Evolutionary conservation across 345 rosid genomes (phyloP), one percentile per base, ranked within the genome.

Genomic region (Arabidopsis thaliana): DNA sequence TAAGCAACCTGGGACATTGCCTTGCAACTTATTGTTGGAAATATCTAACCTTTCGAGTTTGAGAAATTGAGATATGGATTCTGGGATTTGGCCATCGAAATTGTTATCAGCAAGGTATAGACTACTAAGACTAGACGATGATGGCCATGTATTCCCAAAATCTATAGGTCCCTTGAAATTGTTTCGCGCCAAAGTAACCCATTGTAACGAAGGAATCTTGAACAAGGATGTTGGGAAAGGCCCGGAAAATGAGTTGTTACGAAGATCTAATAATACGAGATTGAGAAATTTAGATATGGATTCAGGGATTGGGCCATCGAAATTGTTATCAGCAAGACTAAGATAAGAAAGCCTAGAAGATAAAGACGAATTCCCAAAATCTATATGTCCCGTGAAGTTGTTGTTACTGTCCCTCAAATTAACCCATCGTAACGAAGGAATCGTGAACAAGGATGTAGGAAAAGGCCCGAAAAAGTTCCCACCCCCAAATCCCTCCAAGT

Each of bases 11-110:
- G 57, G 14, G 4, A 12, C n/a, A 28, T 25, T 1, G 2, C 66
- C 33, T 12, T 40, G 13, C 16, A 86, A 67, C 7, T 10, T 22
- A 59, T 86, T 86, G 33, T 41, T 20, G 0, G 85, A 81, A 38
- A 82, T 11, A 41, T 78, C 71, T 11, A 4, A 5, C 1, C 2
- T 0, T 6, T 2, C 22, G 1, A 82, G 38, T 2, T 6, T 2
- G 22, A 1, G 37, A 10, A 59, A 38, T 22, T 22, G 2, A 8
- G 10, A 59, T 5, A 22, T 59, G 1, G 25, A 46, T 11, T 2
- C 0, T 0, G 57, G 59, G 12, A 34, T 33, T 32, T 3, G 2
- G 3, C 48, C 71, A 49, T 11, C 16, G 0, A 68, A 41, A 1
- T n/a, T n/a, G 37, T 40, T 53, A 28, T 28, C 4, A 28, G 32